Evolutionary conservation across 129 eudicot genomes (phyloP).

Genomic region (Escallonia rubra): DNA sequence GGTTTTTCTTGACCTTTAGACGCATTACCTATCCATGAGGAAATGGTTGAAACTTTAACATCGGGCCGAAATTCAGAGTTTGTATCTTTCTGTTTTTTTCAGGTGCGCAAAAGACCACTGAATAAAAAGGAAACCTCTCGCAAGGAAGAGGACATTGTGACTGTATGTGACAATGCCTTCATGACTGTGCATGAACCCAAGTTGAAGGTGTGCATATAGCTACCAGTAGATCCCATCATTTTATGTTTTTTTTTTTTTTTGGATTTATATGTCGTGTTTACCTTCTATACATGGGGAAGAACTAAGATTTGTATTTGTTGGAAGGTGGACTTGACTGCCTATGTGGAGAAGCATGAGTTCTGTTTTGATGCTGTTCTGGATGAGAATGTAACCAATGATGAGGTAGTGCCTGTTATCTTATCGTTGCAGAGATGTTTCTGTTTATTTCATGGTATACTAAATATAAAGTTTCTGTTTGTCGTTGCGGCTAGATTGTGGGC

Average conservation of each 20-base stretch:
- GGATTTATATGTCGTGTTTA: background rate
- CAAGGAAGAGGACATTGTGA: slow-evolving; percentile 94
- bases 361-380: slow-evolving; percentile 96
- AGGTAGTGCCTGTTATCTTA: slow-evolving; percentile 42
- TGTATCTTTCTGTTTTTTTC: slow-evolving; percentile 14
- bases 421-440: background rate
- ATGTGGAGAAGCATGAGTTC: slow-evolving; percentile 93
- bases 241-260: no score
- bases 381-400: slow-evolving; percentile 85
- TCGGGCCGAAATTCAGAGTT: background rate
- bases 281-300: slow-evolving; percentile 1
- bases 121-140: slow-evolving; percentile 94
- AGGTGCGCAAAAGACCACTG: slow-evolving; percentile 97
- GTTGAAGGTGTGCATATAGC: slow-evolving; percentile 59
- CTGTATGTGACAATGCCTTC: slow-evolving; percentile 54
- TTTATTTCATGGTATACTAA: background rate
- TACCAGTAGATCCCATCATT: background rate
- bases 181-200: slow-evolving; percentile 93
- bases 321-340: slow-evolving; percentile 97
- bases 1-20: background rate
- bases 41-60: background rate
- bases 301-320: slow-evolving; percentile 23
- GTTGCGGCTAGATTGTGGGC: background rate
- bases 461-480: background rate
- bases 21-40: background rate